Base-by-base conservation (phyloP, 2,329 filamentous ascomycete genomes). In the Trichophyton mentagrophytes region DNA sequence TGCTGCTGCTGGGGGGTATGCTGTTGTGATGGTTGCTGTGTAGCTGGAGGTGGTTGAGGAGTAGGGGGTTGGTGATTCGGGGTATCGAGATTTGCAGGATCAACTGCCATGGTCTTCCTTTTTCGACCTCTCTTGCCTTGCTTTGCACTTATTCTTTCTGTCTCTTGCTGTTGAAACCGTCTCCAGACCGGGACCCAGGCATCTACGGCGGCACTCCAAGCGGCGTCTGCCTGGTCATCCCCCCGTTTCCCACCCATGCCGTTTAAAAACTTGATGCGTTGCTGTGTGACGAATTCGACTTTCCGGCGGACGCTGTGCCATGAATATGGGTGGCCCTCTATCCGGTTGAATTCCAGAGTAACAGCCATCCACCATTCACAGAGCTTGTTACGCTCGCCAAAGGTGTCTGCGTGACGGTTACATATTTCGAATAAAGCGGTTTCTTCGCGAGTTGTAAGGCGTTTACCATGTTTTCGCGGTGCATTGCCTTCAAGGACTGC, bases 261-360 rank as follows among this genome's bases (percentile, higher is more conserved):
- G 7, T 72, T 69, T 0, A 74, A 67, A 55, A 72, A 73, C 62
- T 74, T 72, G 61, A 74, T 71, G 8, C 73, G 69, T 63, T 74
- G 73, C 55, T 74, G 74, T 20, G 73, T 74, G 5, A 74, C 71
- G 25, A 71, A 56, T 62, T 75, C 73, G 17, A 76, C 73, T 62
- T 74, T 75, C 30, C 73, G 69, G 15, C 73, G 73, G 27, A 76
- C 73, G 17, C 73, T 75, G 55, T 76, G 73, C 73, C 73, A 76
- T 22, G 72, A 74, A 62, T 75, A 75, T 8, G 72, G 72, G 56
- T 73, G 71, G 5, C 72, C 73, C 53, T 74, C 69, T 27, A 69
- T 67, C 11, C 64, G 66, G 4, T 70, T 73, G 61, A 76, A 76
- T 58, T 75, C 73, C 27, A 65, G 65, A 4, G 73, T 72, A 13